Evolutionary conservation across 2,329 filamentous ascomycete genomes (phyloP).

Genomic region (Chrysoporthe austroafricana): DNA sequence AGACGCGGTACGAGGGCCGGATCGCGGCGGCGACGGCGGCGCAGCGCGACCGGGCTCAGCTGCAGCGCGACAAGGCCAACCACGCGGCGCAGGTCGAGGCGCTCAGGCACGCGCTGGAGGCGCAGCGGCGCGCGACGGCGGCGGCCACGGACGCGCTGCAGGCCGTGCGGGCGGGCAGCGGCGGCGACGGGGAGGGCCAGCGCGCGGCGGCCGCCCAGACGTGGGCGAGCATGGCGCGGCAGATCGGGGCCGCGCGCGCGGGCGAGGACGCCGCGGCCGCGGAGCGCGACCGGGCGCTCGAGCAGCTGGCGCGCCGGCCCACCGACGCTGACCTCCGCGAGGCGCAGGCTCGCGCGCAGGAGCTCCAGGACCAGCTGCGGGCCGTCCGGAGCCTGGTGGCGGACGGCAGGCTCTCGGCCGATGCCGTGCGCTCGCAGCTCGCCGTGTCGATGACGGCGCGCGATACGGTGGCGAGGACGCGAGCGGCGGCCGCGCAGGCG

Average conservation of each 20-base stretch:
- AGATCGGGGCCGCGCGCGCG: background rate
- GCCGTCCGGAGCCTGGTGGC: background rate
- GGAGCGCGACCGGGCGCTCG: background rate
- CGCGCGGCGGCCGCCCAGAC: background rate
- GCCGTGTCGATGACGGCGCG: conserved; percentile 1
- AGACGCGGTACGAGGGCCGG: conserved; percentile 33
- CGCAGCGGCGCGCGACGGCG: conserved; percentile 16
- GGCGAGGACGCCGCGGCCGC: background rate
- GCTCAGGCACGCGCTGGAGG: conserved; percentile 27
- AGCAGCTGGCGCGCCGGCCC: background rate
- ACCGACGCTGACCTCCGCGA: background rate
- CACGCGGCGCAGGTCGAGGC: conserved; percentile 17
- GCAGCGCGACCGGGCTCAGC: conserved; percentile 14
- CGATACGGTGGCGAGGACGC: background rate
- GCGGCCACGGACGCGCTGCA: conserved; percentile 10
- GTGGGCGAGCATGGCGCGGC: background rate
- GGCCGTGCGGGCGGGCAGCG: background rate
- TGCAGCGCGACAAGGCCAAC: conserved; percentile 22
- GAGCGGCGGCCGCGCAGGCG: background rate
- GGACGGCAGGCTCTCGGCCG: background rate
- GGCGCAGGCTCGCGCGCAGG: background rate
- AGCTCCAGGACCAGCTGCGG: background rate
- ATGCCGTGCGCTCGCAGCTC: conserved; percentile 5
- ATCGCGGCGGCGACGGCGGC: conserved; percentile 22
- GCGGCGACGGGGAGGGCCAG: background rate